A percentile compares a stretch with the other conserved stretches of the same genome.
phyloP scores from a whole-genome alignment of 768 basidiomycete genomes.

The Mycena haematopus region DNA sequence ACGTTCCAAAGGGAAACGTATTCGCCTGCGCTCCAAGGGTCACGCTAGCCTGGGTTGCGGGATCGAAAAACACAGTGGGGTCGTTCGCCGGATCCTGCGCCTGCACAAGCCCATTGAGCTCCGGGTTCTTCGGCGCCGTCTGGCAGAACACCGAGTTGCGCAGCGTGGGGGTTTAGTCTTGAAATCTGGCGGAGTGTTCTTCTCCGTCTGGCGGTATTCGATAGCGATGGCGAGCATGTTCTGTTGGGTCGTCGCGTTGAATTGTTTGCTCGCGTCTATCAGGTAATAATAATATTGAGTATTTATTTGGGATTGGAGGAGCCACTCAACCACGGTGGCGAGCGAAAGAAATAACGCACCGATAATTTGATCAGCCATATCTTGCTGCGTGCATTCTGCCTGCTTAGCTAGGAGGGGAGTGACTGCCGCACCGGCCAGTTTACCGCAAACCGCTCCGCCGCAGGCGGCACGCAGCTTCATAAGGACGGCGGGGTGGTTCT shows the following conservation, averaged over 20 bases:
- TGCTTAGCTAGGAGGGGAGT: slow-evolving; percentile 59
- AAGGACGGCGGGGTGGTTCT: slow-evolving; percentile 56
- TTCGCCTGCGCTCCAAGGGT: slow-evolving; percentile 54
- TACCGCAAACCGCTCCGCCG: slow-evolving; percentile 54
- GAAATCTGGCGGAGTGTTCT: slow-evolving; percentile 69
- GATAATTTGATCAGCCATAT: slow-evolving; percentile 62
- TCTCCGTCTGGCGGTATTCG: slow-evolving; percentile 62
- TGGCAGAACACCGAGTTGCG: slow-evolving; percentile 67
- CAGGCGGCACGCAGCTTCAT: slow-evolving; percentile 53
- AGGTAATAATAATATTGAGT: no score
- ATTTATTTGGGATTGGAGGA: no score
- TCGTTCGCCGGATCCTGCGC: slow-evolving; percentile 60
- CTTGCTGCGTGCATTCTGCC: slow-evolving; percentile 62
- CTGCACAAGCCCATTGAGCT: slow-evolving; percentile 57
- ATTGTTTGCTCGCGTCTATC: slow-evolving; percentile 58
- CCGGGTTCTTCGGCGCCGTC: slow-evolving; percentile 54
- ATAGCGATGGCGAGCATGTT: slow-evolving; percentile 60
- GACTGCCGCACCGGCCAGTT: slow-evolving; percentile 54
- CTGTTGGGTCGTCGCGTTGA: slow-evolving; percentile 54
- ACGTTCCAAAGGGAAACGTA: slow-evolving; percentile 47
- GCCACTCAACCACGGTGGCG: no score
- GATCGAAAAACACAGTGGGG: slow-evolving; percentile 59
- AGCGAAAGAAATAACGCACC: slow-evolving; percentile 40
- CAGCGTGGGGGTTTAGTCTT: slow-evolving; percentile 54
- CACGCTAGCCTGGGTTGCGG: slow-evolving; percentile 47